Evolutionary conservation across 73 alveolate genomes (phyloP).

Genomic region (Blepharisma japonicum): DNA sequence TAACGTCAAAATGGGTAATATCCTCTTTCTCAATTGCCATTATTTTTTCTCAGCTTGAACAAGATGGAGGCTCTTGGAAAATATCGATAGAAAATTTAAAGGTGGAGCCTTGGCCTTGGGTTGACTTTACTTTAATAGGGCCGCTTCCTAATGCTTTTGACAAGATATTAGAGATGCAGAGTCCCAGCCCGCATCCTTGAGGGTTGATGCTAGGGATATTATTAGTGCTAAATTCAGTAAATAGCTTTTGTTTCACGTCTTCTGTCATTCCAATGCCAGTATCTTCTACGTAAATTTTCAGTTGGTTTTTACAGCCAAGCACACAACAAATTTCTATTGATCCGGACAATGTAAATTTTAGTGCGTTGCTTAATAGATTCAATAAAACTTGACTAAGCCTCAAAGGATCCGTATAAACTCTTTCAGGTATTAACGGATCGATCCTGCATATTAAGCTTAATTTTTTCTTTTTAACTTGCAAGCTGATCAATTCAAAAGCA

Average conservation of each 20-base stretch:
- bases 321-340: not conserved
- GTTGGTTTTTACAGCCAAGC: no score
- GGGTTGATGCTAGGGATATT: not conserved
- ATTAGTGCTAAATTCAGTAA: not conserved
- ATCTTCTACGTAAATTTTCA: no score
- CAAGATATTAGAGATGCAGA: not conserved
- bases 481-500: conserved; percentile 11
- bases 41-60: not conserved
- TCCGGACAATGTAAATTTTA: conserved; percentile 45
- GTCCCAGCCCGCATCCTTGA: conserved; percentile 1
- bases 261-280: no score
- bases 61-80: not conserved
- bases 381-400: conserved; percentile 39
- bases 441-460: conserved; percentile 10
- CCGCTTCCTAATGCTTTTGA: not conserved
- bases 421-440: conserved; percentile 3
- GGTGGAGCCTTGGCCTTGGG: conserved; percentile 3
- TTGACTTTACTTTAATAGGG: not conserved
- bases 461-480: conserved; percentile 35
- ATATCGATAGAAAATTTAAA: not conserved
- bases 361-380: conserved; percentile 40
- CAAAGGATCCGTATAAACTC: conserved; percentile 29
- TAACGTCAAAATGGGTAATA: not conserved
- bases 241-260: not conserved
- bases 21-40: not conserved